Base-by-base conservation (phyloP, 257 asterid species). In the Craterostigma plantagineum region DNA sequence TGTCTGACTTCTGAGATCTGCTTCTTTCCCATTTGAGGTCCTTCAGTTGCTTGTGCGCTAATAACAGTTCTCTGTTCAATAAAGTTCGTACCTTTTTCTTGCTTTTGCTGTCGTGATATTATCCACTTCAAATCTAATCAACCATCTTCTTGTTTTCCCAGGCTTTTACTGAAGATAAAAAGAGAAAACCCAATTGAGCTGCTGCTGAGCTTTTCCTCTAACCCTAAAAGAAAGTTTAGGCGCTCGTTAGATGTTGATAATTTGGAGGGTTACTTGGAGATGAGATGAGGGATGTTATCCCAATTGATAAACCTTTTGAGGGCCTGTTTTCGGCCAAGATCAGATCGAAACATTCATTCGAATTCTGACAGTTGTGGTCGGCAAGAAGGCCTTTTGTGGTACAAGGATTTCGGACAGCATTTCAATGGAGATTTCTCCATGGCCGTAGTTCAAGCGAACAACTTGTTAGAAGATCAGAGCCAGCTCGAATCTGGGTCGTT, bases 391-490 rank as follows among this genome's bases (percentile, higher is more conserved):
- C 67, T 79, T 54, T 58, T 76, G 30, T 75, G 92, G 95, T 79
- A 65, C 50, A 70, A 67, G 64, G 95, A 82, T 46, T 61, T 61
- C 15, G 92, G 92, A 16, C 90, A 71, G 14, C 90, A 65, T 64
- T 66, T 71, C 56, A 75, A 63, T 50, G 95, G 95, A 12, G 95
- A 79, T 37, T 82, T 70, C 54, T 82, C 95, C 0, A 79, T 79
- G 95, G 80, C 95, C 38, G 81, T 78, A 55, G 80, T 82, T 61
- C 92, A 82, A 71, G 94, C 94, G 7, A 82, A 82, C 57, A 72
- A 76, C 49, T 65, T 79, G 51, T 67, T 82, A 9, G 95, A 82
- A 68, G 95, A 82, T 71, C 95, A 82, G 67, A 63, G 92, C 52
- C 95, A 75, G 58, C 78, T 82, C 11, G 95, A 82, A 59, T 82